These are phyloP conservation scores for Wickerhamomyces bovis DNA, from an alignment of 805 yeast species.

Conservation along the genomic window DNA sequence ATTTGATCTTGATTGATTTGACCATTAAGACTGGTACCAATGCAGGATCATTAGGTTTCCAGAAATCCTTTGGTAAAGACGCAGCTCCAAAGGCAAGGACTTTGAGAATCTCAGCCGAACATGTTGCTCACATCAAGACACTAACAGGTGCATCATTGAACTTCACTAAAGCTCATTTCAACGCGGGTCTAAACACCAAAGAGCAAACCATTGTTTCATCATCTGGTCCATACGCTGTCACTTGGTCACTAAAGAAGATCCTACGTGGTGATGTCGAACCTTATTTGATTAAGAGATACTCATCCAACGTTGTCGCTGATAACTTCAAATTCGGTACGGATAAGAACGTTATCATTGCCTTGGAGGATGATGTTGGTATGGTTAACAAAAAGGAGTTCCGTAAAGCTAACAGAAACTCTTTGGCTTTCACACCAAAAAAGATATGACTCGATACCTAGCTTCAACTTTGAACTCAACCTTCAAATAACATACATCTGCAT, in stretches of 20 bases:
- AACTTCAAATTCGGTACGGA: constrained; percentile 73
- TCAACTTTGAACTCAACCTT: not conserved
- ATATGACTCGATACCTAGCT: constrained; percentile 1
- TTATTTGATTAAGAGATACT: constrained; percentile 59
- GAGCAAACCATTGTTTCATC: constrained; percentile 74
- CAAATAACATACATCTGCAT: not conserved
- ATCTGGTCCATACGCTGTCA: constrained; percentile 74
- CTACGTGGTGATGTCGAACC: constrained; percentile 46
- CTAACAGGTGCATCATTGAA: constrained; percentile 42
- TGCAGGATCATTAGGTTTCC: constrained; percentile 57
- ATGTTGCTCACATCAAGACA: constrained; percentile 53
- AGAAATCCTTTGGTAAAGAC: constrained; percentile 55
- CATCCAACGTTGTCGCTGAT: constrained; percentile 61
- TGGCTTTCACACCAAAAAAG: constrained; percentile 25
- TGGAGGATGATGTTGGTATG: constrained; percentile 72
- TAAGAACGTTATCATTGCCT: constrained; percentile 64
- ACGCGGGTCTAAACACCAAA: constrained; percentile 55
- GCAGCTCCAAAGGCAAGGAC: constrained; percentile 65
- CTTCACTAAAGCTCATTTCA: constrained; percentile 74
- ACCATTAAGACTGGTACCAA: constrained; percentile 56
- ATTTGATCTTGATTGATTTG: constrained; percentile 64
- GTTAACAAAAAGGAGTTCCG: constrained; percentile 54
- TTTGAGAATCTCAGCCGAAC: constrained; percentile 64
- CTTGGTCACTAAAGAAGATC: constrained; percentile 69
- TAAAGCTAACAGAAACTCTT: constrained; percentile 45